Percentiles rank a stretch among this genome's conserved stretches.
Conservation (phyloP, 2,329 filamentous ascomycete genomes). For the Sclerotinia minor region DNA sequence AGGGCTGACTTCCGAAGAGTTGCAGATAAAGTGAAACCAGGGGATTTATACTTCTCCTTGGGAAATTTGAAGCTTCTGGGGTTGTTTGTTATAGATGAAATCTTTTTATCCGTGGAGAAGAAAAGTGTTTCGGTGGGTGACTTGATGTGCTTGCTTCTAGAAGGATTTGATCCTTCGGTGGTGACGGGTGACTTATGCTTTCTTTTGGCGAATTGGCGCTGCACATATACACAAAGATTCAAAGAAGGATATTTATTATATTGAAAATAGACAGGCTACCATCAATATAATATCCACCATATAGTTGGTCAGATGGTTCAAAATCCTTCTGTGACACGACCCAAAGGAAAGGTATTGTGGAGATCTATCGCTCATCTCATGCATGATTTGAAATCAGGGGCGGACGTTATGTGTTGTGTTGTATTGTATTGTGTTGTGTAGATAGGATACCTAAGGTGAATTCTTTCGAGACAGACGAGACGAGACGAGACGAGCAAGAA, state of each 20-base stretch:
- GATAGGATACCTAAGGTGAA: not conserved
- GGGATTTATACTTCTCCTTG: conserved; percentile 3
- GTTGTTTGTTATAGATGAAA: not conserved
- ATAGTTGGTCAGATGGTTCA: conserved; percentile 19
- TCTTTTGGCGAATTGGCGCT: not conserved
- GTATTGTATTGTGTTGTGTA: not conserved
- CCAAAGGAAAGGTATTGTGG: conserved; percentile 10
- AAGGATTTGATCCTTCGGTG: conserved; percentile 18
- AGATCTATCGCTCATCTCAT: conserved; percentile 5
- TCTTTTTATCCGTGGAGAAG: not conserved
- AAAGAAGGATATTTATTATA: not conserved
- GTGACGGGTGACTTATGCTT: not conserved
- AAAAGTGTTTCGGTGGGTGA: conserved; percentile 3
- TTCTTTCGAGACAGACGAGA: no score
- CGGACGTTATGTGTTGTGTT: conserved; percentile 4
- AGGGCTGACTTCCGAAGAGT: conserved; percentile 24
- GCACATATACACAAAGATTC: not conserved
- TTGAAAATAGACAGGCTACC: not conserved
- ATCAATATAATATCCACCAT: not conserved
- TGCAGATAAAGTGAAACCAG: conserved; percentile 21
- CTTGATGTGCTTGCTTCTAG: conserved; percentile 10
- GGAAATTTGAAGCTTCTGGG: conserved; percentile 9
- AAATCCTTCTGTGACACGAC: conserved; percentile 24
- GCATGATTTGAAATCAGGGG: conserved; percentile 9
- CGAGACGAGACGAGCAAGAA: not conserved